Conservation (phyloP, 2,329 filamentous ascomycete genomes). For the Xylogone sp. region DNA sequence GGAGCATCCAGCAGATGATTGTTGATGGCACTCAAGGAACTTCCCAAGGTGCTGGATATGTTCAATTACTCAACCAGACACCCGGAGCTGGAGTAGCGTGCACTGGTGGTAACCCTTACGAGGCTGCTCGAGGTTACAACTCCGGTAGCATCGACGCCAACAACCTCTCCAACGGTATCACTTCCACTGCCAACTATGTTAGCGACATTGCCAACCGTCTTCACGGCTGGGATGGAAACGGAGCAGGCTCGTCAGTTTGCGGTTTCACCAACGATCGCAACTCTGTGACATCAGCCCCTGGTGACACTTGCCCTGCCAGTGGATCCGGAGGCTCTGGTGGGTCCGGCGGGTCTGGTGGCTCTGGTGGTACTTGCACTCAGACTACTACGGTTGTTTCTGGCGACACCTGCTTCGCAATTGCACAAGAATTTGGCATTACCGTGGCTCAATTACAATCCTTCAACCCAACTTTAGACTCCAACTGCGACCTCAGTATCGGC, state of each 20-base stretch:
- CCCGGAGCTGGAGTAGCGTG: not conserved
- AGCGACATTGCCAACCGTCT: not conserved
- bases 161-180: not conserved
- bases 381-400: constrained; percentile 4
- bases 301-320: too few species aligned
- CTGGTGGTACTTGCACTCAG: not conserved
- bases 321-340: not conserved
- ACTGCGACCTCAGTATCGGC: constrained; percentile 3
- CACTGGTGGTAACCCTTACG: constrained; percentile 18
- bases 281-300: not conserved
- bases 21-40: constrained; percentile 23
- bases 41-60: constrained; percentile 14
- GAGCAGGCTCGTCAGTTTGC: not conserved
- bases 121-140: constrained; percentile 25
- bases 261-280: not conserved
- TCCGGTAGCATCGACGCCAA: constrained; percentile 21
- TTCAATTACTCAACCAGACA: constrained; percentile 13
- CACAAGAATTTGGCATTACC: constrained; percentile 1
- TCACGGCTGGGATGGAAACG: not conserved
- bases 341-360: not conserved
- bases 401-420: constrained; percentile 2
- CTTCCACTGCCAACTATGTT: not conserved
- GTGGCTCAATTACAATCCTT: constrained; percentile 1
- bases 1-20: constrained; percentile 21
- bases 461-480: constrained; percentile 2